phyloP scores from a whole-genome alignment of 331 rosid species.

The Arachis monticola region DNA sequence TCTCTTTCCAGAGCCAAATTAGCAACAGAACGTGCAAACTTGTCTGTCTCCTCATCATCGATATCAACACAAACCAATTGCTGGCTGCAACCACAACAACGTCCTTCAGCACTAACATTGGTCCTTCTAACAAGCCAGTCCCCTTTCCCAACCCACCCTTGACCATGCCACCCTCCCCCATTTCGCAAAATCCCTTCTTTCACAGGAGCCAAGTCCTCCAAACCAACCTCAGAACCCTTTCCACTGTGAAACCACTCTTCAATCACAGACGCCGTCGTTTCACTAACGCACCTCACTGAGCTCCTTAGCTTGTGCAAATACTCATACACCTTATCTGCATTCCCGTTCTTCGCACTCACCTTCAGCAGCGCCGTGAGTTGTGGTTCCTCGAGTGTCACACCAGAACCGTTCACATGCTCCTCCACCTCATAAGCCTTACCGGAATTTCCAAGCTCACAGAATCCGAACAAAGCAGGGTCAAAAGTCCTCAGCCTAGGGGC shows the following conservation, averaged over 20 bases:
- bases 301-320: constrained; percentile 80
- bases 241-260: constrained; percentile 76
- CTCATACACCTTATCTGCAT: constrained; percentile 65
- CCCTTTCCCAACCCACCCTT: constrained; percentile 90
- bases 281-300: constrained; percentile 61
- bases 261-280: constrained; percentile 55
- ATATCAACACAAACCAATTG: constrained; percentile 79
- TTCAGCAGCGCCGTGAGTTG: constrained; percentile 72
- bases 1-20: constrained; percentile 80
- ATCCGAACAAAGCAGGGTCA: constrained; percentile 73
- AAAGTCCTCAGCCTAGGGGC: constrained; percentile 71
- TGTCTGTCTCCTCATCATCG: constrained; percentile 67
- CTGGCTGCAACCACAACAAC: constrained; percentile 63
- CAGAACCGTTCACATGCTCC: constrained; percentile 54
- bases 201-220: constrained; percentile 45
- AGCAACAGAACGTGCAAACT: constrained; percentile 69
- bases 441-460: constrained; percentile 63
- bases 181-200: constrained; percentile 57
- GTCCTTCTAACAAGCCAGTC: constrained; percentile 63
- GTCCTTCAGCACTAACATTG: constrained; percentile 50
- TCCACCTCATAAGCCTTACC: constrained; percentile 86
- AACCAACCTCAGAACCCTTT: constrained; percentile 56
- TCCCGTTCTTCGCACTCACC: constrained; percentile 62
- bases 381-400: constrained; percentile 65
- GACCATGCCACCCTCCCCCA: constrained; percentile 98